Evolutionary conservation across 2,329 filamentous ascomycete species (phyloP).

Genomic region (Phyllosticta citriasiana): DNA sequence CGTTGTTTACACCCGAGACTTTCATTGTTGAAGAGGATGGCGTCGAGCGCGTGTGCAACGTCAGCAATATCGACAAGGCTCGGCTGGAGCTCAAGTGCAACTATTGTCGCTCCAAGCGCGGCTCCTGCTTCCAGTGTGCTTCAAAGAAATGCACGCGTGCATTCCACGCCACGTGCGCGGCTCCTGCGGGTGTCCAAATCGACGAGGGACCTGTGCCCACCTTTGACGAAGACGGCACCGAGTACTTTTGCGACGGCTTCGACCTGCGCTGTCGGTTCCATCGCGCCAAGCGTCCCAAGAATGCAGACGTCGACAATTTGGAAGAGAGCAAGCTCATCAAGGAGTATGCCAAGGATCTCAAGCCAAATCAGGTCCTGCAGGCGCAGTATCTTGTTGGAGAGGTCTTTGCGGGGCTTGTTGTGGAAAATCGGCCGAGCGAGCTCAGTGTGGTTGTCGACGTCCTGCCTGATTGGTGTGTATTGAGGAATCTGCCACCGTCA

Average conservation of each 20-base stretch:
- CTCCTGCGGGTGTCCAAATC: slow-evolving; percentile 82
- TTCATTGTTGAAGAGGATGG: slow-evolving; percentile 68
- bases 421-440: slow-evolving; percentile 72
- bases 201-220: slow-evolving; percentile 79
- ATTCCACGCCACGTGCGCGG: slow-evolving; percentile 91
- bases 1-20: slow-evolving; percentile 84
- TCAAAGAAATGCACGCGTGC: slow-evolving; percentile 87
- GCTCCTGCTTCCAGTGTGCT: slow-evolving; percentile 95
- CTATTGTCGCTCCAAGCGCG: slow-evolving; percentile 86
- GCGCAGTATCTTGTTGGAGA: slow-evolving; percentile 75
- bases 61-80: slow-evolving; percentile 73
- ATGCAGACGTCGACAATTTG: slow-evolving; percentile 55
- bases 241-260: slow-evolving; percentile 85
- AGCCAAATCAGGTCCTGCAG: slow-evolving; percentile 70
- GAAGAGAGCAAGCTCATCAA: slow-evolving; percentile 61
- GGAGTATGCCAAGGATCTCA: slow-evolving; percentile 57
- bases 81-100: slow-evolving; percentile 88
- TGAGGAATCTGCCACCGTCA: background rate
- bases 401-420: slow-evolving; percentile 80
- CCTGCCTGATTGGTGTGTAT: slow-evolving; percentile 70
- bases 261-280: slow-evolving; percentile 95
- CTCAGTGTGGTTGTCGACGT: slow-evolving; percentile 70
- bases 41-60: slow-evolving; percentile 67
- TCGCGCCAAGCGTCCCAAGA: slow-evolving; percentile 74
- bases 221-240: slow-evolving; percentile 79